phyloP scores from a whole-genome alignment of 495 filamentous ascomycete species.

The Daldinia childiae region DNA sequence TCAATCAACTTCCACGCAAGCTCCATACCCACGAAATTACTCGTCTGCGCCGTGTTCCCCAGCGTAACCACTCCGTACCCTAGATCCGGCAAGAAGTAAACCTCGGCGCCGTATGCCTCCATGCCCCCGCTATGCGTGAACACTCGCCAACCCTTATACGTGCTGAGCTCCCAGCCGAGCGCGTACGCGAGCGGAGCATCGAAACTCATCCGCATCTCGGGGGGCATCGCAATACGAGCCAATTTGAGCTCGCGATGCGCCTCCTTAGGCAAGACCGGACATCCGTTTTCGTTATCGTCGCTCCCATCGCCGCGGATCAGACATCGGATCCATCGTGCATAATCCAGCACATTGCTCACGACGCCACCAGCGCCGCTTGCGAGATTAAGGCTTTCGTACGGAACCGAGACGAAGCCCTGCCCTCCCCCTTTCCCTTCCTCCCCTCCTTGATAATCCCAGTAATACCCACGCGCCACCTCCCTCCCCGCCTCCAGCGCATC shows the following conservation, averaged over 20 bases:
- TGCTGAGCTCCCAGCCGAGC: constrained; percentile 56
- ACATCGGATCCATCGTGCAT: constrained; percentile 58
- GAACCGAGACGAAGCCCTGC: constrained; percentile 28
- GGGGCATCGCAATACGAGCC: constrained; percentile 47
- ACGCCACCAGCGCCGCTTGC: constrained; percentile 61
- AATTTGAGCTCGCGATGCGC: constrained; percentile 52
- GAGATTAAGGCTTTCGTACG: constrained; percentile 32
- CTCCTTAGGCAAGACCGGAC: constrained; percentile 39
- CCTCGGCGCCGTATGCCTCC: constrained; percentile 54
- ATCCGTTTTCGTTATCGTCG: constrained; percentile 10
- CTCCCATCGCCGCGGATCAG: constrained; percentile 31
- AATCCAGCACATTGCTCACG: constrained; percentile 63
- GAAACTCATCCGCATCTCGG: constrained; percentile 14
- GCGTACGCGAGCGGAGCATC: constrained; percentile 51
- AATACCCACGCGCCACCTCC: constrained; percentile 42
- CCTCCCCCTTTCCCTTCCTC: background rate
- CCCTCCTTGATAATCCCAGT: constrained; percentile 39
- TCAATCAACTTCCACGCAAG: constrained; percentile 55
- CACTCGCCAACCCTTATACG: constrained; percentile 55
- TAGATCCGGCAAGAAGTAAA: constrained; percentile 58
- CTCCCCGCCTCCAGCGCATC: constrained; percentile 41
- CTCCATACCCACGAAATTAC: constrained; percentile 41
- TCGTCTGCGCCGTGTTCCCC: constrained; percentile 54
- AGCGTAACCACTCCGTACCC: constrained; percentile 58
- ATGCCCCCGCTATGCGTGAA: constrained; percentile 58